These are phyloP conservation scores for Paecilomyces dactylethromorphus DNA, from an alignment of 2,329 filamentous ascomycete species.

Conservation along the genomic window DNA sequence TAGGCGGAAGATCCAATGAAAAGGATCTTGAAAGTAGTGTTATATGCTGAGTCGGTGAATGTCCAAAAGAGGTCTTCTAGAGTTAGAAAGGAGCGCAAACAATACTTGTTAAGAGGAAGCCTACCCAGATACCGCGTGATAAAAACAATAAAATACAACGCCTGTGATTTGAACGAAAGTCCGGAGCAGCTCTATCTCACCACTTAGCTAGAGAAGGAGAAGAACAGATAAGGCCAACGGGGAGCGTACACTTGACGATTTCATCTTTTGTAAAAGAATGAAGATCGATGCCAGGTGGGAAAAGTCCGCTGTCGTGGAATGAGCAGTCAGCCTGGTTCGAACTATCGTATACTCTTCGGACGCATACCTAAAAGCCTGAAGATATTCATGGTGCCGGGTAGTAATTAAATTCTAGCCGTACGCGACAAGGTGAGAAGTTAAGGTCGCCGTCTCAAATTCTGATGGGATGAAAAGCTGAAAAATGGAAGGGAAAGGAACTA, in stretches of 20 bases:
- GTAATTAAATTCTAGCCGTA: not conserved
- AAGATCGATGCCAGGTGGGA: slow-evolving; percentile 92
- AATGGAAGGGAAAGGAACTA: slow-evolving; percentile 2
- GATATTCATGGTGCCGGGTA: slow-evolving; percentile 55
- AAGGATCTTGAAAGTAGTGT: slow-evolving; percentile 90
- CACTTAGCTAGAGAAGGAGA: slow-evolving; percentile 9
- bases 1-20: slow-evolving; percentile 89
- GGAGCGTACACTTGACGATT: slow-evolving; percentile 69
- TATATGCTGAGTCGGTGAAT: slow-evolving; percentile 76
- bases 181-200: slow-evolving; percentile 79
- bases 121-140: slow-evolving; percentile 82
- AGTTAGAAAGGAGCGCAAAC: slow-evolving; percentile 9
- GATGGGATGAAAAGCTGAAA: not conserved
- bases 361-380: slow-evolving; percentile 59
- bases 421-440: not conserved
- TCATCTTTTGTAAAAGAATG: slow-evolving; percentile 96
- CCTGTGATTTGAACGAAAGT: slow-evolving; percentile 98
- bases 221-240: not conserved
- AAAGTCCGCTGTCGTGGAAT: slow-evolving; percentile 64
- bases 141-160: slow-evolving; percentile 89
- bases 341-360: not conserved
- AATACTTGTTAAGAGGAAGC: slow-evolving; percentile 4
- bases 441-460: not conserved
- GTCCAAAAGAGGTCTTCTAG: slow-evolving; percentile 74
- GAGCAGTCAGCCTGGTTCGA: slow-evolving; percentile 9